A percentile compares a stretch with the other conserved stretches of the same genome.
These are phyloP conservation scores for Penicillium paxilli DNA, from an alignment of 495 filamentous ascomycete genomes.

Conservation along the genomic window DNA sequence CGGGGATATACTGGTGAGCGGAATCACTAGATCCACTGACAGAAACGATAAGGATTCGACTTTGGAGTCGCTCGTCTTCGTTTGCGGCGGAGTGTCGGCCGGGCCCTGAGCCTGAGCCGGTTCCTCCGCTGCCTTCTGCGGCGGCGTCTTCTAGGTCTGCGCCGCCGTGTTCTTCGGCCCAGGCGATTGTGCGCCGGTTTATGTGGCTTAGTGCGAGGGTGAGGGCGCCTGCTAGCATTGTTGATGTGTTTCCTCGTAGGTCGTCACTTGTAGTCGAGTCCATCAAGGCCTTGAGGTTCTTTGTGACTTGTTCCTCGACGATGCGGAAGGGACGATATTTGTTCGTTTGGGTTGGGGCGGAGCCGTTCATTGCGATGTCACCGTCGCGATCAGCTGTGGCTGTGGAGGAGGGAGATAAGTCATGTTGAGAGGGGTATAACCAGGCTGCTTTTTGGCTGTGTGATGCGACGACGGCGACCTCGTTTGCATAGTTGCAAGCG, in stretches of 20 bases:
- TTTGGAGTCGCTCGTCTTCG: slow-evolving; percentile 55
- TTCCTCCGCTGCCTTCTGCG: slow-evolving; percentile 28
- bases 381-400: slow-evolving; percentile 34
- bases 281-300: slow-evolving; percentile 69
- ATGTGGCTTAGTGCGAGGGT: slow-evolving; percentile 88
- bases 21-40: slow-evolving; percentile 80
- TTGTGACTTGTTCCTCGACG: slow-evolving; percentile 75
- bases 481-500: slow-evolving; percentile 87
- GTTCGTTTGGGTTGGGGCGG: slow-evolving; percentile 58
- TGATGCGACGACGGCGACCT: slow-evolving; percentile 87
- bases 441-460: slow-evolving; percentile 82
- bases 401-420: slow-evolving; percentile 17
- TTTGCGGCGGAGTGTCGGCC: slow-evolving; percentile 41
- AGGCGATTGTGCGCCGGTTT: slow-evolving; percentile 58
- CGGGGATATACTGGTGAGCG: slow-evolving; percentile 89
- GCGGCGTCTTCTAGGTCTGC: slow-evolving; percentile 31
- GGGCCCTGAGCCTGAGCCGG: slow-evolving; percentile 27
- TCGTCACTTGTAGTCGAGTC: slow-evolving; percentile 58
- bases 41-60: slow-evolving; percentile 86
- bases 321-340: slow-evolving; percentile 91
- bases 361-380: slow-evolving; percentile 20
- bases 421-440: slow-evolving; percentile 68
- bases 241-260: slow-evolving; percentile 63
- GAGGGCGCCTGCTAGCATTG: slow-evolving; percentile 86
- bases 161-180: slow-evolving; percentile 48